Evolutionary conservation across 2,329 filamentous ascomycete species (phyloP).

Genomic region (Coniella lustricola): DNA sequence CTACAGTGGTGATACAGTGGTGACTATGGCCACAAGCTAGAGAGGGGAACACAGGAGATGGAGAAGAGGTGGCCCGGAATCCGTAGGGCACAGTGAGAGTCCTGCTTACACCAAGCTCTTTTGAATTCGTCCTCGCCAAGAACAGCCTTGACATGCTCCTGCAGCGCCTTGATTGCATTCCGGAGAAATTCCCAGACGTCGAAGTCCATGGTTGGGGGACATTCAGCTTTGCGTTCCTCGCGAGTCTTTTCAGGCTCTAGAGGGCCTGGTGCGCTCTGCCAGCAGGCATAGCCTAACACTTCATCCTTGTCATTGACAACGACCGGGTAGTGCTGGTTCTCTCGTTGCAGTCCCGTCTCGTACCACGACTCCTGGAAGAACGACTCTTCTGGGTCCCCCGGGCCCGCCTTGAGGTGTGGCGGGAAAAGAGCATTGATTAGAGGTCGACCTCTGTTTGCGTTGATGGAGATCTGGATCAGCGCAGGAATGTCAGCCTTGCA

Average conservation of each 20-base stretch:
- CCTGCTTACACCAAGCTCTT: conserved; percentile 7
- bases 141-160: not conserved
- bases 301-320: not conserved
- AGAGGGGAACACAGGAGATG: no score
- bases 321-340: conserved; percentile 7
- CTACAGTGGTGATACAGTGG: no score
- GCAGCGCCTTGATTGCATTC: not conserved
- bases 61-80: not conserved
- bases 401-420: not conserved
- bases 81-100: no score
- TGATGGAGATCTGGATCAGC: not conserved
- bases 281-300: not conserved
- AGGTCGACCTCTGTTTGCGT: conserved; percentile 4
- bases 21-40: no score
- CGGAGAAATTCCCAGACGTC: not conserved
- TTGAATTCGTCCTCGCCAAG: conserved; percentile 4
- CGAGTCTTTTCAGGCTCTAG: not conserved
- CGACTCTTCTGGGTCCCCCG: not conserved
- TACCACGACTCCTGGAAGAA: not conserved
- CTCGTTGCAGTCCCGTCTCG: not conserved
- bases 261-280: not conserved
- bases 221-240: not conserved
- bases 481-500: not conserved
- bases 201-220: conserved; percentile 1
- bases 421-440: conserved; percentile 11